These are phyloP conservation scores for Leptosphaerulina australis DNA, from an alignment of 2,329 filamentous ascomycete species.

Conservation along the genomic window DNA sequence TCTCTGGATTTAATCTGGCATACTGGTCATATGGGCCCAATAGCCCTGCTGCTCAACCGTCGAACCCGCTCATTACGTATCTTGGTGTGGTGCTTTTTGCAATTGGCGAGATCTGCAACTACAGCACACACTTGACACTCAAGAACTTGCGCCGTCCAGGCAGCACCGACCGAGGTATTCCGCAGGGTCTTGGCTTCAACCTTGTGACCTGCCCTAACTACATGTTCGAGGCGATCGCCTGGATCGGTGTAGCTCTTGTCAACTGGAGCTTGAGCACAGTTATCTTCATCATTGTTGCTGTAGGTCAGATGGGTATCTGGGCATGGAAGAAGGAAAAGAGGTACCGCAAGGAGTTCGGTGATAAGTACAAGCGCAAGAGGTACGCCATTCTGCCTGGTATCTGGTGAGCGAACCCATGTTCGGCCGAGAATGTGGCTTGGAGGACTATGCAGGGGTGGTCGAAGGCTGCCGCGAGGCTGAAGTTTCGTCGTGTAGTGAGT, in stretches of 20 bases:
- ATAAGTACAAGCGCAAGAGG: constrained; percentile 94
- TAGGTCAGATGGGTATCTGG: constrained; percentile 83
- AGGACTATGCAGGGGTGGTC: not conserved
- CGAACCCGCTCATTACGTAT: constrained; percentile 58
- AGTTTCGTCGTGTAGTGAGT: not conserved
- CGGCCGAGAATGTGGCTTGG: constrained; percentile 9
- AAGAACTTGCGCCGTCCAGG: constrained; percentile 77
- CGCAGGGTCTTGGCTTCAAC: constrained; percentile 80
- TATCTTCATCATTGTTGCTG: constrained; percentile 76
- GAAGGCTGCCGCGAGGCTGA: constrained; percentile 4
- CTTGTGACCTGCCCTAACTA: constrained; percentile 97
- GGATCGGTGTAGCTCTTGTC: constrained; percentile 80
- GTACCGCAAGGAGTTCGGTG: constrained; percentile 88
- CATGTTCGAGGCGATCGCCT: constrained; percentile 87
- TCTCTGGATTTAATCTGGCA: constrained; percentile 80
- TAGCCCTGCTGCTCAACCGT: constrained; percentile 65
- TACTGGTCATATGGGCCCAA: constrained; percentile 83
- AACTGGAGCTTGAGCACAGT: constrained; percentile 79
- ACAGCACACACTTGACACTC: constrained; percentile 79
- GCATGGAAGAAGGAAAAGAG: constrained; percentile 89
- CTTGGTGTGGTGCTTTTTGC: constrained; percentile 73
- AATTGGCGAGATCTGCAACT: constrained; percentile 80
- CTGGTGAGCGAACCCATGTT: constrained; percentile 53
- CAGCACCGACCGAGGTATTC: constrained; percentile 83
- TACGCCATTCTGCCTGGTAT: constrained; percentile 81